Percentiles rank a stretch among this genome's conserved stretches.
Conservation (phyloP, 345 rosid genomes). For the Acer yangbiense region DNA sequence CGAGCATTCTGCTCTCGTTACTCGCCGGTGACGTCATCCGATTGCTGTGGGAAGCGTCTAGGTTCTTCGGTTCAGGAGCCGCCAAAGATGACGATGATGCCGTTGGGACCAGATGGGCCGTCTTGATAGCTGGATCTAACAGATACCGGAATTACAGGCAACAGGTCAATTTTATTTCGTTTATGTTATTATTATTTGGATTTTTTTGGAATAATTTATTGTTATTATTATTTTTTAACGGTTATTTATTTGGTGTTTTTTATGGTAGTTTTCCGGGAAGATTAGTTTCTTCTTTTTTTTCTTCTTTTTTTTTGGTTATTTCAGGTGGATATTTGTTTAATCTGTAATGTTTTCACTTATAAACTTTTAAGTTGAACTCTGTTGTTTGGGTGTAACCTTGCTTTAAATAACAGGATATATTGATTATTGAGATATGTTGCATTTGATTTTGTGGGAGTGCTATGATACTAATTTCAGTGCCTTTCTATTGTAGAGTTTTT, state of each 20-base stretch:
- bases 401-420: background rate
- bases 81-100: slow-evolving; percentile 36
- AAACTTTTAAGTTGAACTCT: background rate
- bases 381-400: background rate
- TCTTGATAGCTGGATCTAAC: slow-evolving; percentile 88
- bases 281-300: too few species aligned
- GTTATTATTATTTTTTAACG: background rate
- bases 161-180: slow-evolving; percentile 48
- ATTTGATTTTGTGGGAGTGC: background rate
- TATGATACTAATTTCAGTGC: background rate
- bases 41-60: slow-evolving; percentile 70
- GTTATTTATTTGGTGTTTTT: background rate
- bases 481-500: background rate
- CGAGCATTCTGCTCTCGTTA: too few species aligned
- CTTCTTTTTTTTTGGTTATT: background rate
- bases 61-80: slow-evolving; percentile 46
- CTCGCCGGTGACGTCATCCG: slow-evolving; percentile 47
- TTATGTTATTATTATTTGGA: background rate
- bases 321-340: background rate
- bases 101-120: slow-evolving; percentile 89
- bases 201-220: background rate
- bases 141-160: slow-evolving; percentile 97
- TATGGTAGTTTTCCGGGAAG: background rate
- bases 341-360: background rate
- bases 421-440: background rate